Evolutionary conservation across 1,284 basidiomycete genomes (phyloP), one percentile per base, ranked within the genome.

Genomic region (Phylloporus sp.): DNA sequence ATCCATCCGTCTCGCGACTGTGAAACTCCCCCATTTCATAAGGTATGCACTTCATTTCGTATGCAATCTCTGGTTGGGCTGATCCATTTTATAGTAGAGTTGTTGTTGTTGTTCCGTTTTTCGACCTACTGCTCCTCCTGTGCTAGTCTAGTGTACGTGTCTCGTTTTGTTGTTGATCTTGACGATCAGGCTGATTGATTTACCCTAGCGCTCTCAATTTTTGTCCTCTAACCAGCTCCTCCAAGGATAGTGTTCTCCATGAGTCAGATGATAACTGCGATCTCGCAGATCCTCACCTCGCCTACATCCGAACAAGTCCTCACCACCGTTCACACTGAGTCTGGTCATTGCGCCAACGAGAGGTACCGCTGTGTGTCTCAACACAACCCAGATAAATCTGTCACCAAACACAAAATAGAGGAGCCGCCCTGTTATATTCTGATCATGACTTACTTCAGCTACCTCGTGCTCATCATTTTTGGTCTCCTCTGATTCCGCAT

Each of bases 401-500:
- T 90, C 65, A 80, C 85, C 60, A 81, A 82, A 39, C 86, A 89
- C 68, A 84, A 86, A 41, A 89, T 92, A 69, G 32, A 32, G 32
- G 32, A 32, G 7, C 32, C 7, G 32, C 32, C 95, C 3, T 97
- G 97, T 81, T 94, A 94, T 78, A 91, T 97, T 72, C 86, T 98
- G 35, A 83, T 98, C 68, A 91, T 93, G n/a, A 97, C 95, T 6
- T 98, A 98, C 80, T 86, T 97, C 78, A 93, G 91, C 82, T 97
- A 96, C 82, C 85, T 97, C 73, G 84, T 97, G 69, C 88, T 97
- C 68, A 98, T 99, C 74, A 85, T 90, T 71, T 83, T 98, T 62
- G 97, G 98, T 6, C 98, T 99, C 80, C 82, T 98, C 65, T 65
- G 98, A 99, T 82, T 99, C 97, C 79, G 82, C 98, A 71, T 98